Evolutionary conservation across 225 moss, liverwort and hornwort species (phyloP), one percentile per base, ranked within the genome.

Genomic region (Marchantia polymorpha): DNA sequence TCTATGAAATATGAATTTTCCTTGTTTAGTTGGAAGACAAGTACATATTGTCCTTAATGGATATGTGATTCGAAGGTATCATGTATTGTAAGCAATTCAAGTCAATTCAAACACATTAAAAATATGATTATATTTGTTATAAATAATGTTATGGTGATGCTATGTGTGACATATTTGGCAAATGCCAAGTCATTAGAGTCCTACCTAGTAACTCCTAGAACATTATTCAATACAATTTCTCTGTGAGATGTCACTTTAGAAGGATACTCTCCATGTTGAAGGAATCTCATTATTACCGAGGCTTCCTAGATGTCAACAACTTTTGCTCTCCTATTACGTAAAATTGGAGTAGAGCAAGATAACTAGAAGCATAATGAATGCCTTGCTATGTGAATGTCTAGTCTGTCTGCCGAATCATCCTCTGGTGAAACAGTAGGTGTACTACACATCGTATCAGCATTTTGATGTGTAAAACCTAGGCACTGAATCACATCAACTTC

Each of bases 381-480:
- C 13, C 15, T 22, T 14, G 7, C 60, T 26, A 25, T 58, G 59
- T 63, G 10, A 58, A 77, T 14, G 47, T 55, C 55, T 26, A 14
- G 52, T 53, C 47, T 75, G 19, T 17, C 52, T 7, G 8, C 55
- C 14, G 50, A 69, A 7, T n/a, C n/a, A 8, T 0, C 51, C 25
- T 67, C 52, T 53, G 79, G 70, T 8, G 55, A 8, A 19, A 1
- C 8, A 14, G 52, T 51, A 3, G 69, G 79, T 30, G 52, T 79
- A 52, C 59, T 14, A 8, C 52, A 79, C 51, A 79, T 49, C 39
- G 64, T 69, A 23, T 69, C 64, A 4, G 51, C 52, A 79, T 52
- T 79, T 55, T 79, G 69, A 69, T 79, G 69, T 23, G 47, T 79
- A 9, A 52, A 25, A 23, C 69, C 52, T 16, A 66, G n/a, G 8